Base-by-base conservation (phyloP, 352 stramenopile species). In the Globisporangium paddicum region DNA sequence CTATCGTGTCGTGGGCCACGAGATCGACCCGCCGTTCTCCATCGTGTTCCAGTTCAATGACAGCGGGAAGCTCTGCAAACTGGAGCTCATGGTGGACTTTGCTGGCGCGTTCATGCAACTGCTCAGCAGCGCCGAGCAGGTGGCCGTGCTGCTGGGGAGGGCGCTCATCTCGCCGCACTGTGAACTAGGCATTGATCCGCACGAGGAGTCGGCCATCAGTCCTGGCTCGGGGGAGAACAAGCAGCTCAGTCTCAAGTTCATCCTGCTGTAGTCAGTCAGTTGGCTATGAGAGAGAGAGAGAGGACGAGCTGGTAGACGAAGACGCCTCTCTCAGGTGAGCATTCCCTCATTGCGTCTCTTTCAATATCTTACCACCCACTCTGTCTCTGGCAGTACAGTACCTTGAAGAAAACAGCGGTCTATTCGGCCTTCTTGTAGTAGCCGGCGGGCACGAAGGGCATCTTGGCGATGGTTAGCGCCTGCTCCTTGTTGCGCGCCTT, bases 401-500 rank as follows among this genome's bases (percentile, higher is more conserved):
- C 32, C 32, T 35, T 30, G 28, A n/a, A 16, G 4, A 13, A 16
- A 18, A 5, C 11, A 40, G 21, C 30, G 58, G 58, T 58, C 25
- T 82, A 86, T 55, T 83, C 77, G 25, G 21, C n/a, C 59, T 86
- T 89, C 71, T 93, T 91, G 78, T 98, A 99, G 79, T 99, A 99
- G 35, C 90, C 82, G 38, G 90, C 79, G 13, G 94, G 82, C 34
- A 99, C 94, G 73, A 99, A 99, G 34, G 97, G 97, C 96, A 99
- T 99, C 80, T 98, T 98, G 63, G 90, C 93, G 51, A 99, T 85
- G 35, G 89, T 79, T 6, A 95, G 89, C 42, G 82, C 78, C 71
- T 98, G 82, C 75, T 97, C 87, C 75, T 99, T 99, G 68, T 92
- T 91, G 64, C 97, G 91, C 44, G 98, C 96, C 72, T 98, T 97